A percentile compares a stretch with the other conserved stretches of the same genome.
phyloP scores from a whole-genome alignment of 192 early-diverging fungal species.

The Borealophlyctis nickersoniae region DNA sequence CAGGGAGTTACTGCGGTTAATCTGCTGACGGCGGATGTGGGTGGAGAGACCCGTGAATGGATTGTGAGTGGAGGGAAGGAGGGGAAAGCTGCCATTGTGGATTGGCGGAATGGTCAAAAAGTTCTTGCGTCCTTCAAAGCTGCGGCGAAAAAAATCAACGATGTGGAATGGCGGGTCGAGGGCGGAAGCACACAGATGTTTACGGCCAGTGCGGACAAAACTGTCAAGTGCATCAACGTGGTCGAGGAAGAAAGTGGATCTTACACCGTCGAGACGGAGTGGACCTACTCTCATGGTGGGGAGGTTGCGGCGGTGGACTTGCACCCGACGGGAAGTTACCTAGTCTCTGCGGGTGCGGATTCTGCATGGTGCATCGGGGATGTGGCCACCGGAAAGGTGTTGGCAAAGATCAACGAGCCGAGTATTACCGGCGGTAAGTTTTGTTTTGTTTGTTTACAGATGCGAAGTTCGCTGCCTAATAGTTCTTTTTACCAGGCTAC shows the following conservation, averaged over 20 bases:
- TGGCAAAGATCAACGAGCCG: constrained; percentile 42
- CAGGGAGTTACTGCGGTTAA: constrained; percentile 54
- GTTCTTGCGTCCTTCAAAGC: constrained; percentile 70
- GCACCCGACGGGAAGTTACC: constrained; percentile 79
- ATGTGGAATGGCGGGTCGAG: constrained; percentile 66
- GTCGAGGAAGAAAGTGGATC: constrained; percentile 20
- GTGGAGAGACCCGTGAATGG: constrained; percentile 34
- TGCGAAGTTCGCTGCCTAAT: too few relatives aligned
- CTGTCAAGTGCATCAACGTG: constrained; percentile 62
- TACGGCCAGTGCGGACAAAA: constrained; percentile 76
- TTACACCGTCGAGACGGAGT: constrained; percentile 18
- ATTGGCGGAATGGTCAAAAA: constrained; percentile 52
- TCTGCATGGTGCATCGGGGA: constrained; percentile 81
- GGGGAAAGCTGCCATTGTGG: constrained; percentile 73
- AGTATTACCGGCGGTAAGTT: constrained; percentile 46
- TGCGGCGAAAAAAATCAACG: constrained; percentile 78
- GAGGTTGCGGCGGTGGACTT: constrained; percentile 74
- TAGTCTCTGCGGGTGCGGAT: constrained; percentile 71
- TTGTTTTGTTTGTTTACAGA: too few relatives aligned
- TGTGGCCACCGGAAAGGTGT: constrained; percentile 55
- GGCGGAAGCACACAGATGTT: constrained; percentile 52
- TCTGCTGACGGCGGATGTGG: constrained; percentile 19
- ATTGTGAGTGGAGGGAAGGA: constrained; percentile 78
- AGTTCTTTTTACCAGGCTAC: constrained; percentile 44
- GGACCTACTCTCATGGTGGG: constrained; percentile 63